phyloP scores from a whole-genome alignment of 768 basidiomycete genomes.

The Kwoniella heveanensis region DNA sequence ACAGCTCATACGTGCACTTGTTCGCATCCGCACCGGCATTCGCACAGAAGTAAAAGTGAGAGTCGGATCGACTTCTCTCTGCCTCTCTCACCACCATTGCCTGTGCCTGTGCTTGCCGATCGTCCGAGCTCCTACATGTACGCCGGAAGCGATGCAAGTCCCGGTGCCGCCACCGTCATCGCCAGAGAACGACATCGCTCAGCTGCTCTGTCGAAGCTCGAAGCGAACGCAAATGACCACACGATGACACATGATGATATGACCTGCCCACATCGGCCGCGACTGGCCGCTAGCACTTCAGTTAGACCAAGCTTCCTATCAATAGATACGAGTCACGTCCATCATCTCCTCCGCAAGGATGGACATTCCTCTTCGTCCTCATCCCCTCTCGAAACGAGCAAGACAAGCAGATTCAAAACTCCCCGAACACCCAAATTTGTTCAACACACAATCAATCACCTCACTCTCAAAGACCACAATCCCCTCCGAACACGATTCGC shows the following conservation, averaged over 20 bases:
- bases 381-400: neutral
- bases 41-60: neutral
- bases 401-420: neutral
- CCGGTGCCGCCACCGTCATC: neutral
- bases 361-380: neutral
- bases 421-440: conserved; percentile 12
- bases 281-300: neutral
- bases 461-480: conserved; percentile 11
- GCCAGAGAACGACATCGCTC: neutral
- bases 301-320: neutral
- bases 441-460: conserved; percentile 4
- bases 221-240: neutral
- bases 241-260: neutral
- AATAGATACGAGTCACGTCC: neutral
- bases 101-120: neutral
- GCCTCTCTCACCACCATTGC: neutral
- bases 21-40: neutral
- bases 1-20: neutral
- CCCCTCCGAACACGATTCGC: neutral
- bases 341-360: no score
- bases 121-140: neutral
- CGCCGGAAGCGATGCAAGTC: no score
- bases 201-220: neutral
- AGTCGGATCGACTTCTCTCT: neutral
- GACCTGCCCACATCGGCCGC: neutral